phyloP scores from a whole-genome alignment of 257 asterid species.

The Pogostemon cablin region DNA sequence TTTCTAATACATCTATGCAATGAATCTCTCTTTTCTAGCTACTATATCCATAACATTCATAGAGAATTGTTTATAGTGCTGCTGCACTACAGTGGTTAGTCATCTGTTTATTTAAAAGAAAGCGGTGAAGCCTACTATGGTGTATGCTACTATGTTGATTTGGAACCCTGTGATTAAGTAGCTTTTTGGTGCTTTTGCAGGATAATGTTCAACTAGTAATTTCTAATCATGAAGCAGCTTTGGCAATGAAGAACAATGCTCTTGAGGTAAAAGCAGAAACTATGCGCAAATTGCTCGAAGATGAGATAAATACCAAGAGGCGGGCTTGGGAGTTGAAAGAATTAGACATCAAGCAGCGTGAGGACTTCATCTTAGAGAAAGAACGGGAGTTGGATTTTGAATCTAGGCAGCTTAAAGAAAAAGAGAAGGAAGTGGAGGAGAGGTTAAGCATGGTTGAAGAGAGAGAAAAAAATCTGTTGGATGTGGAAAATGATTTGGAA shows the following conservation, averaged over 20 bases:
- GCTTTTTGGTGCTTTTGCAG: constrained; percentile 49
- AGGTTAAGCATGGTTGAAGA: constrained; percentile 47
- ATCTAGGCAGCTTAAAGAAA: constrained; percentile 54
- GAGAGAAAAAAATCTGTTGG: constrained; percentile 56
- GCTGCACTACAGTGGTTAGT: constrained; percentile 19
- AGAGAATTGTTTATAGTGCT: neutral
- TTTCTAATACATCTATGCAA: constrained; percentile 13
- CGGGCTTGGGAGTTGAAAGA: constrained; percentile 89
- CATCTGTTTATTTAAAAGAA: neutral
- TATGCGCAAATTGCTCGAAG: constrained; percentile 69
- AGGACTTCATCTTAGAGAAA: constrained; percentile 68
- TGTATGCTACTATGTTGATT: neutral
- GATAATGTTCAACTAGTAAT: constrained; percentile 53
- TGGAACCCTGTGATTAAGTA: constrained; percentile 27
- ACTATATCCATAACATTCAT: neutral
- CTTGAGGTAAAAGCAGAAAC: constrained; percentile 68
- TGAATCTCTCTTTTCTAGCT: constrained; percentile 19
- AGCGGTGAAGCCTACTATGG: neutral
- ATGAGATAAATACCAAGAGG: constrained; percentile 69
- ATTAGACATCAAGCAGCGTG: constrained; percentile 75
- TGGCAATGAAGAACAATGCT: constrained; percentile 53
- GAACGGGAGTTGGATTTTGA: constrained; percentile 67
- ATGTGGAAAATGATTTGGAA: constrained; percentile 62
- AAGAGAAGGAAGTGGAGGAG: constrained; percentile 68
- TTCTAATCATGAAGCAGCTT: constrained; percentile 60